phyloP scores from a whole-genome alignment of 1,284 basidiomycete species.

The Xerocomus amazonicus region DNA sequence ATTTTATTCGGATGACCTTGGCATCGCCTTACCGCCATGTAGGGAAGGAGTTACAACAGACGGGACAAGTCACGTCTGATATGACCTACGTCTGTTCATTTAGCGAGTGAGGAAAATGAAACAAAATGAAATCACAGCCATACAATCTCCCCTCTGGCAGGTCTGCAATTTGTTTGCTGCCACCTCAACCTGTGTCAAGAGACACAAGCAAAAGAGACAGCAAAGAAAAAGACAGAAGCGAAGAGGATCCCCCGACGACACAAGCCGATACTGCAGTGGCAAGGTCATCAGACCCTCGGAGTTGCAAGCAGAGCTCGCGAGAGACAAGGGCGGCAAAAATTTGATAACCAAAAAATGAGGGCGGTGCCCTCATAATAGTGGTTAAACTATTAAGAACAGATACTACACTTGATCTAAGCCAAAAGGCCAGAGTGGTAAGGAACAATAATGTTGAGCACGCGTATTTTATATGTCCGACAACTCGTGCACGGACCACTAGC shows the following conservation, averaged over 20 bases:
- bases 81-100: too few relatives aligned
- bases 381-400: conserved; percentile 35
- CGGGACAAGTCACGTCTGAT: not conserved
- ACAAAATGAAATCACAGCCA: too few relatives aligned
- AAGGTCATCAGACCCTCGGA: conserved; percentile 32
- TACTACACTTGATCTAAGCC: conserved; percentile 96
- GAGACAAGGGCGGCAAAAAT: conserved; percentile 32
- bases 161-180: conserved; percentile 7
- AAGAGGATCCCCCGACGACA: conserved; percentile 30
- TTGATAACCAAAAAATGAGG: conserved; percentile 33
- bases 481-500: conserved; percentile 17
- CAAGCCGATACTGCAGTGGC: conserved; percentile 32
- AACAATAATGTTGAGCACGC: not conserved
- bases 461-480: conserved; percentile 12
- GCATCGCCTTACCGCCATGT: conserved; percentile 1
- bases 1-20: not conserved
- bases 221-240: conserved; percentile 20
- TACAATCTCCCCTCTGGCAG: too few relatives aligned
- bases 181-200: not conserved
- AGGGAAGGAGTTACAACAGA: not conserved
- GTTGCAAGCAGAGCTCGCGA: conserved; percentile 36
- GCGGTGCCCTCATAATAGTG: conserved; percentile 36
- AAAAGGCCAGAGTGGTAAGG: conserved; percentile 11
- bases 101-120: too few relatives aligned
- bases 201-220: not conserved